These are phyloP conservation scores for Neurospora sp. DNA, from an alignment of 495 filamentous ascomycete species.

Conservation along the genomic window DNA sequence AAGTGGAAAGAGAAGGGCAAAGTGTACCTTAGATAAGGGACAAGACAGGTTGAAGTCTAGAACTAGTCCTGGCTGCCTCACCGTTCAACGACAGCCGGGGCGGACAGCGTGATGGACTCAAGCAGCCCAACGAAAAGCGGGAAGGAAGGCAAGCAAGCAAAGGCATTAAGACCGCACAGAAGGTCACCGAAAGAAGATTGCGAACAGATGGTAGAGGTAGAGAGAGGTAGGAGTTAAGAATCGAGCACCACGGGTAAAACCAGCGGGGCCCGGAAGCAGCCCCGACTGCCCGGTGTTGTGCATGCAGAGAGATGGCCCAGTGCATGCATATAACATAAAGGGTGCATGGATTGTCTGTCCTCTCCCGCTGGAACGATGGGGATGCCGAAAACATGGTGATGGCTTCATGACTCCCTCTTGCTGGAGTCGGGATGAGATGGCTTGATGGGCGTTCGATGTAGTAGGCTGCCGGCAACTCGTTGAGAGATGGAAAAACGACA, in stretches of 20 bases:
- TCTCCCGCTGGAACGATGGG: background rate
- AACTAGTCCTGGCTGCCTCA: no score
- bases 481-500: background rate
- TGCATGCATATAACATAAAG: background rate
- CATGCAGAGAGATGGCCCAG: background rate
- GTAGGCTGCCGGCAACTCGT: background rate
- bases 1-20: no score
- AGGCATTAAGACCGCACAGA: background rate
- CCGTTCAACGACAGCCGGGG: no score
- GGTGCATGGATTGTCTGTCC: background rate
- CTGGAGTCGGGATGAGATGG: background rate
- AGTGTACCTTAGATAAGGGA: no score
- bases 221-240: background rate
- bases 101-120: background rate
- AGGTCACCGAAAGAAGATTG: background rate
- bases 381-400: background rate
- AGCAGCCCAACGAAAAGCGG: background rate
- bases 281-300: background rate
- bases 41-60: no score
- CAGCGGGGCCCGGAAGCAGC: background rate
- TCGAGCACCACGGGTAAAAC: background rate
- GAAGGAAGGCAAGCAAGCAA: background rate
- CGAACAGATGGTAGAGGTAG: no score
- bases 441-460: background rate
- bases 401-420: background rate